These are phyloP conservation scores for Bruguiera hainesii DNA, from an alignment of 441 rosid genomes.

Conservation along the genomic window DNA sequence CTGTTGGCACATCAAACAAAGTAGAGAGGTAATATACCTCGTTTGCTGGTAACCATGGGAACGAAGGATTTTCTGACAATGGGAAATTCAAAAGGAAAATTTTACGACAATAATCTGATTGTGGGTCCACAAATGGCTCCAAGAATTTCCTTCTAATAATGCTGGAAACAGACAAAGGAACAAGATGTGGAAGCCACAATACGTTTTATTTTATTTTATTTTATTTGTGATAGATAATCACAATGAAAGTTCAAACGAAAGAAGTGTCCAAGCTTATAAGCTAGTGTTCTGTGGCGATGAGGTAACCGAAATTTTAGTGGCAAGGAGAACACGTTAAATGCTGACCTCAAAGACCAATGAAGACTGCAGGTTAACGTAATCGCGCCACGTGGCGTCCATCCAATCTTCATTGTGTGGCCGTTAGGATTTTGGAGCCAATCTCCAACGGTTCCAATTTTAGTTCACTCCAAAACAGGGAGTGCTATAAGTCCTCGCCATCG, in stretches of 20 bases:
- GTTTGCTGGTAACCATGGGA: not conserved
- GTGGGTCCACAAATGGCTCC: not conserved
- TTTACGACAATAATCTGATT: not conserved
- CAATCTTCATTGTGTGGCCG: conserved; percentile 57
- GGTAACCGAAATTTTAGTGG: conserved; percentile 20
- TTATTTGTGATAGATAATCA: too few relatives aligned
- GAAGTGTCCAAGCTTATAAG: not conserved
- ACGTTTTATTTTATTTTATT: not conserved
- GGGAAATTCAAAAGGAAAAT: not conserved
- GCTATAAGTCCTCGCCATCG: conserved; percentile 26
- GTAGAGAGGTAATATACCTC: too few relatives aligned
- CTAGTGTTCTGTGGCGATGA: conserved; percentile 29
- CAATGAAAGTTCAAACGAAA: not conserved
- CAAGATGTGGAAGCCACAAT: conserved; percentile 11
- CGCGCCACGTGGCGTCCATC: conserved; percentile 39
- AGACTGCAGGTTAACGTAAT: conserved; percentile 1
- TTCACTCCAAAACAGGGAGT: conserved; percentile 20
- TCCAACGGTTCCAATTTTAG: conserved; percentile 17
- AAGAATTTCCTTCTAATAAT: not conserved
- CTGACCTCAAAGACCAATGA: conserved; percentile 22
- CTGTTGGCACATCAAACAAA: not conserved
- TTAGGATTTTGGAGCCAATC: conserved; percentile 24
- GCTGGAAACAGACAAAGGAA: not conserved
- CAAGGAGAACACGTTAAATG: conserved; percentile 18
- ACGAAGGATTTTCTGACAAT: not conserved